Percentiles rank a stretch among this genome's conserved stretches.
Conservation (phyloP, 768 basidiomycete genomes). For the Podaxis rugospora region DNA sequence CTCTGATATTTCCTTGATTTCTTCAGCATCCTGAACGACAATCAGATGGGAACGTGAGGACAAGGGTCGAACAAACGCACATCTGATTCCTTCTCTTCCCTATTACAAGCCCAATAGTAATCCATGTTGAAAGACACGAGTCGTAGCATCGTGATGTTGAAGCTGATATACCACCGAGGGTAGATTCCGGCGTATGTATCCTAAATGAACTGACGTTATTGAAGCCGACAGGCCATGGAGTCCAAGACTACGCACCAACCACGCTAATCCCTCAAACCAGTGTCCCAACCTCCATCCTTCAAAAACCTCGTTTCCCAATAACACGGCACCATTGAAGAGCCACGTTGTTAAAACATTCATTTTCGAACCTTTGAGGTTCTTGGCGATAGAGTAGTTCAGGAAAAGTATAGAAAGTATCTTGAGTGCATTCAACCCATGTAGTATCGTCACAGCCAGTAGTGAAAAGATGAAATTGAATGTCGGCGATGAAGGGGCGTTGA, state of each 20-base stretch:
- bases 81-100: constrained; percentile 17
- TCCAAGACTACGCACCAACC: constrained; percentile 49
- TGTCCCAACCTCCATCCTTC: constrained; percentile 67
- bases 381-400: constrained; percentile 65
- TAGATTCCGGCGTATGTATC: constrained; percentile 70
- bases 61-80: background rate
- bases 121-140: constrained; percentile 93
- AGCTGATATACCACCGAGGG: constrained; percentile 89
- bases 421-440: constrained; percentile 79
- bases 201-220: constrained; percentile 27
- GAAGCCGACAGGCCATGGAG: background rate
- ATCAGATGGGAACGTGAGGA: background rate
- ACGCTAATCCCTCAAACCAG: constrained; percentile 49
- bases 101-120: constrained; percentile 74
- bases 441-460: constrained; percentile 53
- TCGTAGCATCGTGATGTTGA: constrained; percentile 95
- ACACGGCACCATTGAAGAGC: constrained; percentile 66
- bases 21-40: background rate
- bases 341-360: constrained; percentile 59
- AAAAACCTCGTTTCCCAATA: constrained; percentile 75
- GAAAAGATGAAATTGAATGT: constrained; percentile 58
- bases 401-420: constrained; percentile 74
- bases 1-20: constrained; percentile 32
- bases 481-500: constrained; percentile 36
- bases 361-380: constrained; percentile 35